Evolutionary conservation across 345 rosid genomes (phyloP), one percentile per base, ranked within the genome.

Genomic region (Syzygium aqueum): DNA sequence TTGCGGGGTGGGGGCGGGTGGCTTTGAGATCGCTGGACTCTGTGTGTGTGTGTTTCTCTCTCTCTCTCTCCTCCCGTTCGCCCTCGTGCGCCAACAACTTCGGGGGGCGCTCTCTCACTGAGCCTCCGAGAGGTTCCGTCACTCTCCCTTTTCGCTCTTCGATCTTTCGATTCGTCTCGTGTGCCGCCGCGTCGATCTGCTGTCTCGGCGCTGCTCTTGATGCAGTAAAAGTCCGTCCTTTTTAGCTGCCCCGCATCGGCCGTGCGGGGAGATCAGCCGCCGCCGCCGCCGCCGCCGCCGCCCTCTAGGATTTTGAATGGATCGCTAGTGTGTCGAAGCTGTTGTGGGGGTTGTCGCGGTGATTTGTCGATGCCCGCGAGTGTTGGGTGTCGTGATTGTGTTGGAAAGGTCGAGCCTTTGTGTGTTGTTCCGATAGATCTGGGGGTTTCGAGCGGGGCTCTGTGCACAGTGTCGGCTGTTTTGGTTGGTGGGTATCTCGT

Each of bases 81-180:
- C 65, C 51, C 50, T 43, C 86, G 37, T 46, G 46, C 86, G 30
- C 77, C 53, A 67, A 33, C 43, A 3, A 22, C 65, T 28, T 1
- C 52, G 27, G 25, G 59, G 27, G 25, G 59, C 86, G 23, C 77
- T 6, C 86, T 85, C 51, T 85, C 13, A n/a, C 65, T 87, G 4
- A 28, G 46, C 46, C 46, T 43, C 46, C 7, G 46, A 43, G 46
- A 43, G 46, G 46, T 43, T 43, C 46, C 6, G 46, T 43, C 46
- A 6, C 86, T 73, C 88, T 88, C 87, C 80, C 86, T n/a, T 19
- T 87, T 87, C 5, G 59, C 50, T 77, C 59, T 67, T 50, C 53
- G 27, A 25, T 85, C 46, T 43, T 28, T n/a, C 40, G 19, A 51
- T 77, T 53, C 21, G 51, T 30, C 59, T 52, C 13, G 46, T 85